A percentile compares a stretch with the other conserved stretches of the same genome.
Evolutionary conservation across 257 asterid genomes (phyloP).

Genomic region (Echites panduratus): DNA sequence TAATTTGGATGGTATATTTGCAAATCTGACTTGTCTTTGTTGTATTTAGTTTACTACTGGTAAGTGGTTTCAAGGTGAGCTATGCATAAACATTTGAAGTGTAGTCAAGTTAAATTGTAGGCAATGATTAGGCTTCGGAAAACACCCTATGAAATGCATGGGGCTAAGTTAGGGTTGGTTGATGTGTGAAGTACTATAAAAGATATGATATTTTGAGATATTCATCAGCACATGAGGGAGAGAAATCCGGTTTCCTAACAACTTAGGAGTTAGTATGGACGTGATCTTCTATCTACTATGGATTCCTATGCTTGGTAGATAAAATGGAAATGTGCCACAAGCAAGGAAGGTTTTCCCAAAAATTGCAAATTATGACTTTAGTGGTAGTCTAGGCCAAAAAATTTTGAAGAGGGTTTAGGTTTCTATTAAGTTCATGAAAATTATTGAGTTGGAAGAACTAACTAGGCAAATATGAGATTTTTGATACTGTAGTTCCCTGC

Average conservation of each 20-base stretch:
- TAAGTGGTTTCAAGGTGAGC: background rate
- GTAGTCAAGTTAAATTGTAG: too few species aligned
- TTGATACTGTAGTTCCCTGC: background rate
- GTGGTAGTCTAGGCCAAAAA: background rate
- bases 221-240: background rate
- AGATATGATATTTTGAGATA: background rate
- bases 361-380: background rate
- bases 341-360: background rate
- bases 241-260: background rate
- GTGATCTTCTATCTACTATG: background rate
- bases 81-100: background rate
- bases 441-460: background rate
- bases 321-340: background rate
- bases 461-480: background rate
- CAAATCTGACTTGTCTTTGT: background rate
- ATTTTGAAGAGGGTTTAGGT: background rate
- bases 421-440: background rate
- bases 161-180: background rate
- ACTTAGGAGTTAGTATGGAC: background rate
- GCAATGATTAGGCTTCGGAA: too few species aligned
- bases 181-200: background rate
- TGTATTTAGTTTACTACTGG: background rate
- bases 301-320: background rate
- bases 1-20: background rate
- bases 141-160: background rate